A percentile compares a stretch with the other conserved stretches of the same genome.
Evolutionary conservation across 768 basidiomycete species (phyloP).

Genomic region (Amanita pallidorosea): DNA sequence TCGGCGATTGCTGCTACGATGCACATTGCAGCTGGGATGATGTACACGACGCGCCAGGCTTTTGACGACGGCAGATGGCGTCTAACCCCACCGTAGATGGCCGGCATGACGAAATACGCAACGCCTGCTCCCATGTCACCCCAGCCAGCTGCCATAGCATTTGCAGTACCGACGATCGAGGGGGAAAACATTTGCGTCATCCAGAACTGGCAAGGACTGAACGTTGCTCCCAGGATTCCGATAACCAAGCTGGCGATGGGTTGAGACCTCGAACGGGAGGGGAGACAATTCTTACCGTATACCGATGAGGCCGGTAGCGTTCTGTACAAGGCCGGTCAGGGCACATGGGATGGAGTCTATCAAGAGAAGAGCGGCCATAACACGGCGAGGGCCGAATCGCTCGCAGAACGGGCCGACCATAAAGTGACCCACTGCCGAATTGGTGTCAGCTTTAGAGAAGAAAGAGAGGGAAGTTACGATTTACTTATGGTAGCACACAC

Average conservation of each 20-base stretch:
- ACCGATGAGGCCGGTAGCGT: conserved; percentile 10
- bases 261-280: neutral
- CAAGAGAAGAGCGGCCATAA: conserved; percentile 43
- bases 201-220: conserved; percentile 53
- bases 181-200: conserved; percentile 53
- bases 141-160: conserved; percentile 48
- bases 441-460: neutral
- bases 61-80: conserved; percentile 6
- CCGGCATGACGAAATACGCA: neutral
- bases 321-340: conserved; percentile 37
- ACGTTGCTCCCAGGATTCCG: conserved; percentile 49
- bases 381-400: conserved; percentile 40
- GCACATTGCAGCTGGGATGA: neutral
- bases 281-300: conserved; percentile 11
- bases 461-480: neutral
- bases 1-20: neutral
- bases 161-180: conserved; percentile 29
- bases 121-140: conserved; percentile 23
- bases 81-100: neutral
- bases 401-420: conserved; percentile 40
- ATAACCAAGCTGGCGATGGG: conserved; percentile 45
- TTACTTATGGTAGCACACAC: neutral
- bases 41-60: conserved; percentile 20
- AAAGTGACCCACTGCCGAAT: conserved; percentile 28
- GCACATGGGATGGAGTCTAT: conserved; percentile 50